Base-by-base conservation (phyloP, 2,329 filamentous ascomycete species). In the Pezicula neosporulosa region DNA sequence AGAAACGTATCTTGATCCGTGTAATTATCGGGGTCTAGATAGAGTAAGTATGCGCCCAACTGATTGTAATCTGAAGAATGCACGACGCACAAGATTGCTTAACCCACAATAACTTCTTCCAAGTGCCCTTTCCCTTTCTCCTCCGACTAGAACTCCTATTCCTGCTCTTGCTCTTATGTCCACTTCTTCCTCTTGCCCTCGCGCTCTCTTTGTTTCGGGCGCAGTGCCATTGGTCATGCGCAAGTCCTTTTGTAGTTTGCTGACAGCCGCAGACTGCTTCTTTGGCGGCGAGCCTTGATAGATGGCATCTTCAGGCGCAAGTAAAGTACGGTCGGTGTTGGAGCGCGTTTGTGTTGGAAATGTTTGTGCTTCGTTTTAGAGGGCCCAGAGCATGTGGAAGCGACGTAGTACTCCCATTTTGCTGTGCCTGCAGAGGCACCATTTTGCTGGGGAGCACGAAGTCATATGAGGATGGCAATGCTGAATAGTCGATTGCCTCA, bases 51-150 rank as follows among this genome's bases (percentile, higher is more conserved):
- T 13, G 19, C 37, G 42, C 21, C 49, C 47, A 30, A 33, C 44
- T 50, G 49, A 46, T 51, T 39, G 16, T 46, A 37, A 15, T 18
- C 16, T 9, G 21, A 47, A 37, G 37, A 45, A 18, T 30, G 44
- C 36, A 39, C 36, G 28, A 71, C 84, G 58, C 74, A 92, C 89
- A 96, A 33, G 89, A 89, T 68, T 97, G 94, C 72, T 96, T 96
- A 65, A 99, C 92, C 94, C 94, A 99, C 50, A 99, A 80, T 58
- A 99, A 73, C 75, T 97, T 97, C 78, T 95, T 96, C 89, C 93
- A 97, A 10, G 82, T 82, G 47, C 83, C 21, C 21, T 21, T 21
- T 21, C n/a, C 82, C 64, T 86, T 89, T 58, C 86, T 78, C 62
- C 83, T 77, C 44, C 87, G 56, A 53, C 77, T 72, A 21, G 71